phyloP scores from a whole-genome alignment of 345 rosid species.

The Limnanthes douglasii region DNA sequence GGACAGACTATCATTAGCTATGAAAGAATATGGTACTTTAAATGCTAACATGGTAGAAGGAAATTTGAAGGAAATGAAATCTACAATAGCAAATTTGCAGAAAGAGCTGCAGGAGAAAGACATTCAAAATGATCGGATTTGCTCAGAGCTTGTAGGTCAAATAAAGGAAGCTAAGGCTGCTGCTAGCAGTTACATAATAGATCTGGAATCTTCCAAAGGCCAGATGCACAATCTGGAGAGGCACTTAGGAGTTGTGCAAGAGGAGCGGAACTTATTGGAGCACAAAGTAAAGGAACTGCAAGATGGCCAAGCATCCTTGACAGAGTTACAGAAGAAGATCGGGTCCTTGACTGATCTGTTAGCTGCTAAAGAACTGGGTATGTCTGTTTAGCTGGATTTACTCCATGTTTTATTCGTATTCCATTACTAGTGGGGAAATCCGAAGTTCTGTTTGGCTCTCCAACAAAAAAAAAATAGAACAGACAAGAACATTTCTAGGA shows the following conservation, averaged over 20 bases:
- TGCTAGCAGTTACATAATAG: constrained; percentile 35
- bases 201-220: constrained; percentile 49
- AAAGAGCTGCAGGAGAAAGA: constrained; percentile 92
- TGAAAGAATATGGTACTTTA: constrained; percentile 29
- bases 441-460: no score
- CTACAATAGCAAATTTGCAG: constrained; percentile 50
- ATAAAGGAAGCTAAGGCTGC: constrained; percentile 83
- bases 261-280: constrained; percentile 34
- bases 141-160: constrained; percentile 78
- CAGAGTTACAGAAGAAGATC: constrained; percentile 42
- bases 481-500: no score
- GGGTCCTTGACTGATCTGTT: constrained; percentile 30
- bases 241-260: constrained; percentile 27
- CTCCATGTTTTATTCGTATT: no score
- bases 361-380: constrained; percentile 83
- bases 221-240: constrained; percentile 40
- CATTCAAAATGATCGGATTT: constrained; percentile 59
- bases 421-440: no score
- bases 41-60: constrained; percentile 34
- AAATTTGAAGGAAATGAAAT: constrained; percentile 54
- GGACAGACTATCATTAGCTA: constrained; percentile 31
- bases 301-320: constrained; percentile 30
- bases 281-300: constrained; percentile 41
- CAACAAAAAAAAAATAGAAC: no score
- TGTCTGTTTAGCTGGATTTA: constrained; percentile 10